Base-by-base conservation (phyloP, 1,284 basidiomycete genomes). In the Cystodermella granulosa region DNA sequence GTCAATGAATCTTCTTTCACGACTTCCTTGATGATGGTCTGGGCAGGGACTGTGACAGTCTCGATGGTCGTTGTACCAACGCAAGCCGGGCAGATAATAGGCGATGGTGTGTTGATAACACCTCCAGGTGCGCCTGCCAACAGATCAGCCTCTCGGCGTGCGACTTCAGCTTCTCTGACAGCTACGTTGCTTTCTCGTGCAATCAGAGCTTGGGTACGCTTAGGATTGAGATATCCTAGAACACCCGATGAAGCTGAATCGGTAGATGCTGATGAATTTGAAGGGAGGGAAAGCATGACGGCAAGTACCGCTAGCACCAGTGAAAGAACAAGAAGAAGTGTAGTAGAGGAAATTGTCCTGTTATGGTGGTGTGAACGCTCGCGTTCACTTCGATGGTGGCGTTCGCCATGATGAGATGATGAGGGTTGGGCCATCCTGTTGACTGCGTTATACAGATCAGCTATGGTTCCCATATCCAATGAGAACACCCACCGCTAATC, bases 341-440 rank as follows among this genome's bases (percentile, higher is more conserved):
- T 90, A 0, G 87, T 90, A n/a, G 86, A 89, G 6, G 87, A 90
- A 52, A 90, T 88, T 45, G 87, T 89, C 48, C 87, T 75, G 56
- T 85, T 83, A 52, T 87, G 85, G 59, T 85, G 84, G 58, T 83
- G 82, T 42, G 81, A 76, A 34, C 52, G 75, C 44, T 77, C 79
- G 46, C 81, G 75, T 49, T 82, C 79, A 48, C 80, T 76, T 49
- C 80, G 74, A 45, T 79, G 74, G 51, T 79, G 79, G 55, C 75
- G 76, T 55, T 81, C 74, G 47, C 74, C 75, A 55, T 77, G 80
- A 55, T 87, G 86, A 36, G 86, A 88, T 21, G 86, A 88, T 22
- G 86, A 87, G 48, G 85, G 87, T 67, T 87, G 82, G 50, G 87
- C 87, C 87, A 89, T 89, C 74, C 83, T 84, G 67, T 77, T 77